Conservation (phyloP, 768 basidiomycete genomes). For the Termitomyces sp. region DNA sequence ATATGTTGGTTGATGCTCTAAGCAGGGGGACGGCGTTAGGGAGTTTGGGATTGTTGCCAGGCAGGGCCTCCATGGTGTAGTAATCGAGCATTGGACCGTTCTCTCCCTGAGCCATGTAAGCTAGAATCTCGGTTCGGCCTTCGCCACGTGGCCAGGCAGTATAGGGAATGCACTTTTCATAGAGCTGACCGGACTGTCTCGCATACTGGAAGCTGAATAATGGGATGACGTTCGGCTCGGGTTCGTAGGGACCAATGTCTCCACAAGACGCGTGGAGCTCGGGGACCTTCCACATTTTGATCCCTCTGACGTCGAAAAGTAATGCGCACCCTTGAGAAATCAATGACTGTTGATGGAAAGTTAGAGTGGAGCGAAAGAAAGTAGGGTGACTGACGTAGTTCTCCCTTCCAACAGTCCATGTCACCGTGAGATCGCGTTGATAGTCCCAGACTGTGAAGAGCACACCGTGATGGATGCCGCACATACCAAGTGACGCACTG, state of each 20-base stretch:
- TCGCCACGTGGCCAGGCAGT: slow-evolving; percentile 5
- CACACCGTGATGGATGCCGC: slow-evolving; percentile 1
- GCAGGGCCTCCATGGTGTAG: slow-evolving; percentile 5
- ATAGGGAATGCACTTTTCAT: slow-evolving; percentile 8
- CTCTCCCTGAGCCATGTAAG: slow-evolving; percentile 6
- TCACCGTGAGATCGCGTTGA: not conserved
- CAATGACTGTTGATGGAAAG: not conserved
- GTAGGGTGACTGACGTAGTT: slow-evolving; percentile 1
- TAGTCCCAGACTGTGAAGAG: slow-evolving; percentile 9
- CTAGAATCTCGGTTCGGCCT: not conserved
- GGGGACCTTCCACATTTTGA: slow-evolving; percentile 7
- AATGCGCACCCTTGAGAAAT: slow-evolving; percentile 11
- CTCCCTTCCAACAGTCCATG: slow-evolving; percentile 11
- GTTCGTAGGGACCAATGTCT: not conserved
- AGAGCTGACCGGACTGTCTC: not conserved
- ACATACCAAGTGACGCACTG: slow-evolving; percentile 5
- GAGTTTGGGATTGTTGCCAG: not conserved
- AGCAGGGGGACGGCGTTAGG: slow-evolving; percentile 6
- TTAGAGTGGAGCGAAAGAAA: not conserved
- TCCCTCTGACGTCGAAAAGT: slow-evolving; percentile 8
- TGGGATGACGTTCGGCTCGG: not conserved
- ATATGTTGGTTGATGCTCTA: slow-evolving; percentile 1
- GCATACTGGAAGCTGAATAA: slow-evolving; percentile 8
- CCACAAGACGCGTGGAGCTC: slow-evolving; percentile 2
- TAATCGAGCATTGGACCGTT: slow-evolving; percentile 6